Evolutionary conservation across 2,329 filamentous ascomycete species (phyloP).

Genomic region (Pyricularia pennisetigena): DNA sequence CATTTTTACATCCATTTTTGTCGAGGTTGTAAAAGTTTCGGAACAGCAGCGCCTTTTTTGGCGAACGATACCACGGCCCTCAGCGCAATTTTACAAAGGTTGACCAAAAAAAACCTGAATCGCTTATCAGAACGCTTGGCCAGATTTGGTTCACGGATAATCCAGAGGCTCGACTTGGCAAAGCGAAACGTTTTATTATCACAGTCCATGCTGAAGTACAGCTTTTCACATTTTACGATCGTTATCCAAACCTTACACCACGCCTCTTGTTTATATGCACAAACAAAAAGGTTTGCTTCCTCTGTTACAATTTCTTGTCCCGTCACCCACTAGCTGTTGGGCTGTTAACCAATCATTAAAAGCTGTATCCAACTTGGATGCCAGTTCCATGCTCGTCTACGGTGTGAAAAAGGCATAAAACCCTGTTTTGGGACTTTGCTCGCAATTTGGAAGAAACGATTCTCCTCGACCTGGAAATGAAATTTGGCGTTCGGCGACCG

Average conservation of each 20-base stretch:
- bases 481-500: slow-evolving; percentile 4
- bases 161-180: slow-evolving; percentile 11
- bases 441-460: neutral
- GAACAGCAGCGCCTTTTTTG: slow-evolving; percentile 7
- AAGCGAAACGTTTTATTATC: slow-evolving; percentile 9
- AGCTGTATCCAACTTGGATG: slow-evolving; percentile 16
- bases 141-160: slow-evolving; percentile 11
- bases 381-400: slow-evolving; percentile 8
- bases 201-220: slow-evolving; percentile 16
- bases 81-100: neutral
- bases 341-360: slow-evolving; percentile 16
- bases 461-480: neutral
- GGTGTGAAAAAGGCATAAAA: neutral
- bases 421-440: neutral
- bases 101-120: neutral
- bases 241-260: slow-evolving; percentile 10
- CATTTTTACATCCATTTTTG: slow-evolving; percentile 10
- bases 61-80: slow-evolving; percentile 5
- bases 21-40: slow-evolving; percentile 9
- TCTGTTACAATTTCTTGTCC: slow-evolving; percentile 14
- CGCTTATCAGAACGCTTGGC: slow-evolving; percentile 6
- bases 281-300: slow-evolving; percentile 18
- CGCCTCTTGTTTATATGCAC: slow-evolving; percentile 14
- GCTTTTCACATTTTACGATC: slow-evolving; percentile 16
- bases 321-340: slow-evolving; percentile 11